Evolutionary conservation across 176 grass and related monocot species (phyloP).

Genomic region (Pontederia crassipes): DNA sequence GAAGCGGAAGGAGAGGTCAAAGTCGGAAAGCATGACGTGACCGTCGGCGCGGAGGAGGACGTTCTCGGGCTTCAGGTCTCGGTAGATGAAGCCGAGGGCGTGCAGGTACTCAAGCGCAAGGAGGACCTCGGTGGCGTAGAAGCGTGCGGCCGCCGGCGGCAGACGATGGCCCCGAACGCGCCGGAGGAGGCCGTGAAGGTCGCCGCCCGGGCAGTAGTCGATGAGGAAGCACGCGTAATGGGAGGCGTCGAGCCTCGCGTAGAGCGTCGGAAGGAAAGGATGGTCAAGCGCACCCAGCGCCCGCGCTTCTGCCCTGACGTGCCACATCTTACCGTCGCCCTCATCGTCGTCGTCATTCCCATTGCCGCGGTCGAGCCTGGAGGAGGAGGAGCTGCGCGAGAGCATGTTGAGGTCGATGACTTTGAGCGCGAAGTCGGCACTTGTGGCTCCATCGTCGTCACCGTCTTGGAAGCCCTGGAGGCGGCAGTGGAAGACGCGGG

Average conservation of each 20-base stretch:
- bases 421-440: neutral
- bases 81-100: constrained; percentile 10
- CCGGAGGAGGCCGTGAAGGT: constrained; percentile 5
- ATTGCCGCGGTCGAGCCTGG: neutral
- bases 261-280: neutral
- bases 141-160: neutral
- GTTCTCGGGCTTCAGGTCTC: constrained; percentile 10
- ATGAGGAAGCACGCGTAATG: constrained; percentile 13
- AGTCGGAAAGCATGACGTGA: constrained; percentile 12
- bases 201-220: constrained; percentile 9
- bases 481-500: constrained; percentile 9
- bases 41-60: constrained; percentile 5
- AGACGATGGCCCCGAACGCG: neutral
- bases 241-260: constrained; percentile 5
- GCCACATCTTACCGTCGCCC: neutral
- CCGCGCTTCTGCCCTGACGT: neutral
- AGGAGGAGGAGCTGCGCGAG: neutral
- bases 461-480: constrained; percentile 1
- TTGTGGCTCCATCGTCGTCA: neutral
- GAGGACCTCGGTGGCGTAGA: constrained; percentile 9
- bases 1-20: constrained; percentile 5
- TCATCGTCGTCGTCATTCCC: neutral
- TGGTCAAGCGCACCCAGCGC: constrained; percentile 1
- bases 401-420: neutral
- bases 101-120: constrained; percentile 10